Evolutionary conservation across 2,329 filamentous ascomycete genomes (phyloP).

Genomic region (Amesomyces nigricolor): DNA sequence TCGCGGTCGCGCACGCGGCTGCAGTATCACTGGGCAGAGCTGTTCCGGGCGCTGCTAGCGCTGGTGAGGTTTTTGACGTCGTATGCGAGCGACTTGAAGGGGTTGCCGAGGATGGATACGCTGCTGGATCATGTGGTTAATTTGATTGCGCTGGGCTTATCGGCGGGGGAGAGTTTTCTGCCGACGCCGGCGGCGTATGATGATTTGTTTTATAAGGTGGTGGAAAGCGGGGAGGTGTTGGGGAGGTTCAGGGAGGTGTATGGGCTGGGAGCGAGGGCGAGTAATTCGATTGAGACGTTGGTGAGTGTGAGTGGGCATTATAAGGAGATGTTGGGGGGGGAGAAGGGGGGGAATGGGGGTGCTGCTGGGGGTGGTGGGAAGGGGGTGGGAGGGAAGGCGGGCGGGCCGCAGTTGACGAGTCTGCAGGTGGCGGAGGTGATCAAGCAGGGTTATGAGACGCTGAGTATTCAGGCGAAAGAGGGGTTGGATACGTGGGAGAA

Average conservation of each 20-base stretch:
- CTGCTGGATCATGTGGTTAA: constrained; percentile 76
- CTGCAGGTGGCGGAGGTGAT: constrained; percentile 85
- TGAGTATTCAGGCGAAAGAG: constrained; percentile 85
- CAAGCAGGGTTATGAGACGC: constrained; percentile 90
- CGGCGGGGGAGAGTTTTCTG: constrained; percentile 82
- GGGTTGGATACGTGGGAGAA: constrained; percentile 79
- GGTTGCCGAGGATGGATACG: constrained; percentile 61
- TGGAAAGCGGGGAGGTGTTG: constrained; percentile 81
- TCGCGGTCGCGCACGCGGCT: constrained; percentile 77
- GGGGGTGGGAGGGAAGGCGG: constrained; percentile 38
- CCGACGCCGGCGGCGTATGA: constrained; percentile 85
- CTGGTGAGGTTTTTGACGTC: constrained; percentile 86
- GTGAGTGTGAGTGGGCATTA: constrained; percentile 83
- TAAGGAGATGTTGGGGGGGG: constrained; percentile 65
- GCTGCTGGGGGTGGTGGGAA: constrained; percentile 37
- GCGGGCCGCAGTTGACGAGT: constrained; percentile 67
- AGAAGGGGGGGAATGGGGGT: constrained; percentile 37
- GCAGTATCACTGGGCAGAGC: constrained; percentile 87
- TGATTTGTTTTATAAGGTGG: constrained; percentile 96
- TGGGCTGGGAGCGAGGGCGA: constrained; percentile 49
- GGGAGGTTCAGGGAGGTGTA: constrained; percentile 78
- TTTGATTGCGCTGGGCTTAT: constrained; percentile 76
- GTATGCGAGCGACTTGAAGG: constrained; percentile 72
- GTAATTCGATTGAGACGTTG: constrained; percentile 75
- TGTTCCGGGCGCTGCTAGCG: constrained; percentile 84